Evolutionary conservation across 2,329 filamentous ascomycete genomes (phyloP), one percentile per base, ranked within the genome.

Genomic region (Beauveria australis): DNA sequence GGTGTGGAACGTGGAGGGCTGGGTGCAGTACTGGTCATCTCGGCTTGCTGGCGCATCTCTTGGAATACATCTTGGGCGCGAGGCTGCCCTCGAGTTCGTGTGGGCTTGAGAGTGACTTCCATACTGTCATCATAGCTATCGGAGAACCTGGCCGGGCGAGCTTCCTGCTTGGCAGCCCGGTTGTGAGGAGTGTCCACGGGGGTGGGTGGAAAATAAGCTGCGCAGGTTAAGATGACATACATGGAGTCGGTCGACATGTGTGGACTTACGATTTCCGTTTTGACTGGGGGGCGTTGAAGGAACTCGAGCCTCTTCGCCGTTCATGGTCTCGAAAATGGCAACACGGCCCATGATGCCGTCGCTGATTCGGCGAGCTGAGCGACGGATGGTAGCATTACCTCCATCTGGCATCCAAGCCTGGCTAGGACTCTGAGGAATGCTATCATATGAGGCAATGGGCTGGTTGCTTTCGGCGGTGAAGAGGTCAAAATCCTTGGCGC

Each of bases 161-260:
- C 64, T 52, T 75, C 70, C 43, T 77, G 74, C 72, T 80, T 79
- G 49, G 71, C 67, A 47, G 75, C 66, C 54, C 75, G 74, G 63
- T 80, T 74, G 63, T 80, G 78, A 48, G 87, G 86, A 22, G 85
- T 89, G 57, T 85, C 83, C 67, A 81, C 82, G 58, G 88, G 87
- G 30, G 88, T 90, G 51, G 86, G 81, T 61, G 87, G 87, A 65
- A 84, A 83, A 67, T 84, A 87, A 65, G 76, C 86, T 86, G 62
- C 57, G 37, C 26, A 51, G 14, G 47, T 63, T 33, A 59, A 43
- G 16, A 12, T 33, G 0, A 28, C 24, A 5, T 4, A 48, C 10
- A 9, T 40, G 63, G 59, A 24, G 9, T 52, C n/a, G 19, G n/a
- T 26, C n/a, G 14, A 33, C 40, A 10, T 14, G 33, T 18, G 18